Percentiles rank a stretch among this genome's conserved stretches.
Conservation (phyloP, 495 filamentous ascomycete species). For the Glutinoglossum americanum region DNA sequence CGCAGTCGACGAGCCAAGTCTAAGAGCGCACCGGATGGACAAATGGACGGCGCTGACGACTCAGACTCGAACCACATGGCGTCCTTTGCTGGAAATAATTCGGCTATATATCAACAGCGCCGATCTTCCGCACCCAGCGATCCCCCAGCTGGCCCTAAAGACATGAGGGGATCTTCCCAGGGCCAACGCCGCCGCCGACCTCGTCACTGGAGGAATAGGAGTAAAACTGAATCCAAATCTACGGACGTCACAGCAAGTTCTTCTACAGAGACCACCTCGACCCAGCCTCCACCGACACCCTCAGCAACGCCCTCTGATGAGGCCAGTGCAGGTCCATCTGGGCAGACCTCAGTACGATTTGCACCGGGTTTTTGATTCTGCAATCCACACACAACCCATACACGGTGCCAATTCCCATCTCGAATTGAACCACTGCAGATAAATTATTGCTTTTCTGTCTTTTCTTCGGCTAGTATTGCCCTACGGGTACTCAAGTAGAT, state of each 20-base stretch:
- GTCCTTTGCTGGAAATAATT: not conserved
- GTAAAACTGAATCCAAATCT: not conserved
- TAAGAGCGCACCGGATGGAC: conserved; percentile 1
- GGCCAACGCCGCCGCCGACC: not conserved
- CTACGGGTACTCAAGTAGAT: not conserved
- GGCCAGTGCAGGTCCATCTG: not conserved
- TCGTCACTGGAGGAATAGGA: not conserved
- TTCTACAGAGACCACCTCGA: not conserved
- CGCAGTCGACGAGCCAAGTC: not conserved
- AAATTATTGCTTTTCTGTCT: not conserved
- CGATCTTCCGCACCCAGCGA: conserved; percentile 1
- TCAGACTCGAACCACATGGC: not conserved
- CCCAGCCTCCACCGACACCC: not conserved
- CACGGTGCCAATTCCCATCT: not conserved
- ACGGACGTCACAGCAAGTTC: not conserved
- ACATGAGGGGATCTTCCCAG: not conserved
- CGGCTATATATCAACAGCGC: not conserved
- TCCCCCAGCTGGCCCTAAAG: not conserved
- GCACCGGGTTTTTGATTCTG: not conserved
- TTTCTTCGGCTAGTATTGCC: not conserved
- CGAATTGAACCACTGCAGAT: not conserved
- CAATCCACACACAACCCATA: not conserved
- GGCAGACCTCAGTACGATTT: not conserved
- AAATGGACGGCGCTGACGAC: not conserved
- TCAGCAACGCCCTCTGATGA: not conserved